Base-by-base conservation (phyloP, 208 protist species). In the Leishmania martiniquensis region DNA sequence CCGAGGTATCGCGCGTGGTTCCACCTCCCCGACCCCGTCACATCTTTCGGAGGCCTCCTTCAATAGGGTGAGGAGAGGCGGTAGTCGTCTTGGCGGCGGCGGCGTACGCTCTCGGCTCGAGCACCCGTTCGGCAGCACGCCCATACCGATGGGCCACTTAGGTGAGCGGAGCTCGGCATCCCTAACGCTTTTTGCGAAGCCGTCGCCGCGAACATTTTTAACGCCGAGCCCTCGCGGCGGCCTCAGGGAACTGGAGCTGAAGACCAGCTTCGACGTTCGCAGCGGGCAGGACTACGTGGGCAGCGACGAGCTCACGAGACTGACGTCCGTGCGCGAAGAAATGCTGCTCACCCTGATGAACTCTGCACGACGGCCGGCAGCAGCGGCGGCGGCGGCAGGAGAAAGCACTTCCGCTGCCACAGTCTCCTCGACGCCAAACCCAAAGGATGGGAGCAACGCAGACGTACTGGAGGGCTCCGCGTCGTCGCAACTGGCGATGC, bases 291-390 rank as follows among this genome's bases (percentile, higher is more conserved):
- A 83, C 69, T 79, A 72, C 52, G 76, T 60, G 4, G 69, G 73
- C 54, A 83, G 72, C n/a, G 79, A 83, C n/a, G 79, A 83, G 39
- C 79, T 83, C 66, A 76, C 79, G 29, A 67, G 69, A 59, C 60
- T 83, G 37, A 83, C 73, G 29, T 62, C 74, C 4, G 79, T 83
- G 60, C 73, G 73, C 2, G 79, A 83, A 63, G 79, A 83, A 22
- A 78, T 83, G 73, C 49, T 83, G 74, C 79, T 66, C 47, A 47
- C 68, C 47, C 39, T 83, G 20, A 37, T 83, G 55, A 67, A 78
- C 39, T 75, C 74, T 54, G 57, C 67, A 20, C 34, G 57, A 17
- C 37, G 49, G 45, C 47, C 34, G 49, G 47, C 75, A 13, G 47
- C 63, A 9, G 1, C 77, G 20, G 44, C 69, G 9, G 17, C 49